Conservation (phyloP, 371 early-diverging fungal species). For the Mortierella sp. region DNA sequence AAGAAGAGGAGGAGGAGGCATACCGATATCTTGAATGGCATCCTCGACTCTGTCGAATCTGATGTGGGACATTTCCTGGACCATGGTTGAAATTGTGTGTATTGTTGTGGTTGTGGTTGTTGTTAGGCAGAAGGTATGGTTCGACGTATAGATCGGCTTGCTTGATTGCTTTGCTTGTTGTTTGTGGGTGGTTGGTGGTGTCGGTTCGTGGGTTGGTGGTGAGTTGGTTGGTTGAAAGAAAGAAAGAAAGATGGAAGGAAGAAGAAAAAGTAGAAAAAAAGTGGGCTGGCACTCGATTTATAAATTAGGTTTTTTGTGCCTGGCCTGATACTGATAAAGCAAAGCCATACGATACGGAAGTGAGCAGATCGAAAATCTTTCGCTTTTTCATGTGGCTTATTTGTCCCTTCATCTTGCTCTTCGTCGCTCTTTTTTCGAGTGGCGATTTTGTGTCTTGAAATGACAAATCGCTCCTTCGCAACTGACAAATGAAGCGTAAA, state of each 20-base stretch:
- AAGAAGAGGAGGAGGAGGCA: neutral
- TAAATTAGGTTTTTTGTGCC: neutral
- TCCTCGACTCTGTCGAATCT: constrained; percentile 80
- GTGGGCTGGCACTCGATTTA: neutral
- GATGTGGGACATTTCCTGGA: constrained; percentile 39
- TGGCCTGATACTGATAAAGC: neutral
- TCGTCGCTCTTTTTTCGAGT: neutral
- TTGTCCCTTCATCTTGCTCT: neutral
- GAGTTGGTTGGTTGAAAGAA: neutral
- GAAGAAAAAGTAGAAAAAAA: neutral
- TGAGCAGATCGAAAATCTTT: neutral
- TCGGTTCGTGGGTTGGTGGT: no score
- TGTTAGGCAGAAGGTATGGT: neutral
- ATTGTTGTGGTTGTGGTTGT: neutral
- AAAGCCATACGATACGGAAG: neutral
- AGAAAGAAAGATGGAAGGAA: neutral
- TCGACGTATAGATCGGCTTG: neutral
- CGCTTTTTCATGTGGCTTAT: neutral
- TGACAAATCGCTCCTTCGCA: constrained; percentile 9
- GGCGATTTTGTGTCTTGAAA: neutral
- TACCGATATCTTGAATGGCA: constrained; percentile 85
- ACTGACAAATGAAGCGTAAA: constrained; percentile 5
- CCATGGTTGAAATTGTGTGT: constrained; percentile 35
- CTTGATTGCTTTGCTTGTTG: neutral
- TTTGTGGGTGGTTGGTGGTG: no score